Evolutionary conservation across 2,329 filamentous ascomycete species (phyloP).

Genomic region (Scedosporium aurantiacum): DNA sequence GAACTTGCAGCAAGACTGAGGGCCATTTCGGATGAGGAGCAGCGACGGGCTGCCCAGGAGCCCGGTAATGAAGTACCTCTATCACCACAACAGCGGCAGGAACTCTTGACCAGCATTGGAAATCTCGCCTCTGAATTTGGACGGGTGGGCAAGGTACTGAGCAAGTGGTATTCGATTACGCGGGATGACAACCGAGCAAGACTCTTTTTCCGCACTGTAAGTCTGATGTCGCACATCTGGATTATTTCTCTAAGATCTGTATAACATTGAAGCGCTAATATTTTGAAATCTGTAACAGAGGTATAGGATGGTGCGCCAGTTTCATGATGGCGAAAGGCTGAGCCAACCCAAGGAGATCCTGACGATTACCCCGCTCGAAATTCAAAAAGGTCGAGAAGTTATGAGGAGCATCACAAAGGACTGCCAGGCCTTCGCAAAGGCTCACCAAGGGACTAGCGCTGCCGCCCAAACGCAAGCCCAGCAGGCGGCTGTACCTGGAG

Average conservation of each 20-base stretch:
- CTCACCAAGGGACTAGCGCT: neutral
- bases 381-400: slow-evolving; percentile 37
- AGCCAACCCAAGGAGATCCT: slow-evolving; percentile 34
- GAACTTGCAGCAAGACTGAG: slow-evolving; percentile 18
- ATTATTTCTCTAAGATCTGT: neutral
- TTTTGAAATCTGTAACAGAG: slow-evolving; percentile 26
- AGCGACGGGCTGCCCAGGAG: slow-evolving; percentile 26
- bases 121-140: slow-evolving; percentile 29
- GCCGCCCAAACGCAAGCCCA: slow-evolving; percentile 1
- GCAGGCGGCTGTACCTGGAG: slow-evolving; percentile 16
- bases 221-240: slow-evolving; percentile 15
- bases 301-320: slow-evolving; percentile 41
- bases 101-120: slow-evolving; percentile 32
- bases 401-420: slow-evolving; percentile 43
- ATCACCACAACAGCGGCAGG: slow-evolving; percentile 30
- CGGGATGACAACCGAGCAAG: slow-evolving; percentile 37
- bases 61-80: slow-evolving; percentile 34
- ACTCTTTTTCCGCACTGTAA: slow-evolving; percentile 42
- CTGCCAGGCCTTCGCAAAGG: slow-evolving; percentile 14
- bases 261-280: slow-evolving; percentile 19
- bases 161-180: slow-evolving; percentile 36
- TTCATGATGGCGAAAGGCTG: slow-evolving; percentile 36
- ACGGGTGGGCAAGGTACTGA: slow-evolving; percentile 32
- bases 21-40: slow-evolving; percentile 28
- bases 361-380: slow-evolving; percentile 38